Percentiles rank a stretch among this genome's conserved stretches.
Conservation (phyloP, 768 basidiomycete species). For the Leccinum incarnatum region DNA sequence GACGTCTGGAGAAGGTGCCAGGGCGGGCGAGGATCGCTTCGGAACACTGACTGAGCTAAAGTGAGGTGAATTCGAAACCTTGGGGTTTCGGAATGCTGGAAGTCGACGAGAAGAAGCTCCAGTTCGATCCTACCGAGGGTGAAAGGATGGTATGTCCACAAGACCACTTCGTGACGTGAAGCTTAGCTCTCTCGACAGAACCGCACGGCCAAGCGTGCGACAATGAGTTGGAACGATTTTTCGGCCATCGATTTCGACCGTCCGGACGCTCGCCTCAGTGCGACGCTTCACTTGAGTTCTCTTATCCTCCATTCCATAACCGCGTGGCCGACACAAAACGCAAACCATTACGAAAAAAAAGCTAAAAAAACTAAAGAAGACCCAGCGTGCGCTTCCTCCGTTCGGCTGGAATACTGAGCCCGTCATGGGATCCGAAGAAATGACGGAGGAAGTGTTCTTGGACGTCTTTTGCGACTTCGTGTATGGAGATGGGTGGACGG, state of each 20-base stretch:
- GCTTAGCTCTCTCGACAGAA: slow-evolving; percentile 42
- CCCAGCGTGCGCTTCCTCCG: slow-evolving; percentile 64
- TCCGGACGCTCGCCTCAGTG: slow-evolving; percentile 67
- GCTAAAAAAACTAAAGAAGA: slow-evolving; percentile 84
- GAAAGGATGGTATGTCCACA: slow-evolving; percentile 55
- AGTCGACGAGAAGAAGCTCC: slow-evolving; percentile 63
- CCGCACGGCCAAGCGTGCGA: slow-evolving; percentile 70
- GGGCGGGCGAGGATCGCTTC: slow-evolving; percentile 66
- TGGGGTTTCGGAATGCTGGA: slow-evolving; percentile 69
- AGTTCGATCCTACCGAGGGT: slow-evolving; percentile 91
- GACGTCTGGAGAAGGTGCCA: slow-evolving; percentile 33
- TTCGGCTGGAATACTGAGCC: slow-evolving; percentile 95
- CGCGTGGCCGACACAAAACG: slow-evolving; percentile 71
- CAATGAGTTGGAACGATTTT: slow-evolving; percentile 92
- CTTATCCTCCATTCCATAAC: slow-evolving; percentile 57
- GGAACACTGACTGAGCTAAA: slow-evolving; percentile 79
- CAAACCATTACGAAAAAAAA: slow-evolving; percentile 66
- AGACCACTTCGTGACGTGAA: not conserved
- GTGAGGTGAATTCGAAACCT: slow-evolving; percentile 89
- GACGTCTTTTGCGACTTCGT: slow-evolving; percentile 82
- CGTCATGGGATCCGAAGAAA: slow-evolving; percentile 72
- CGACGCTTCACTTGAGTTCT: slow-evolving; percentile 76
- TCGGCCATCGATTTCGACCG: slow-evolving; percentile 80
- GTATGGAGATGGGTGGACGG: slow-evolving; percentile 85
- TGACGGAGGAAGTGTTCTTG: slow-evolving; percentile 88